phyloP scores from a whole-genome alignment of 495 filamentous ascomycete species.

The Hyphodiscus hymeniophilus region DNA sequence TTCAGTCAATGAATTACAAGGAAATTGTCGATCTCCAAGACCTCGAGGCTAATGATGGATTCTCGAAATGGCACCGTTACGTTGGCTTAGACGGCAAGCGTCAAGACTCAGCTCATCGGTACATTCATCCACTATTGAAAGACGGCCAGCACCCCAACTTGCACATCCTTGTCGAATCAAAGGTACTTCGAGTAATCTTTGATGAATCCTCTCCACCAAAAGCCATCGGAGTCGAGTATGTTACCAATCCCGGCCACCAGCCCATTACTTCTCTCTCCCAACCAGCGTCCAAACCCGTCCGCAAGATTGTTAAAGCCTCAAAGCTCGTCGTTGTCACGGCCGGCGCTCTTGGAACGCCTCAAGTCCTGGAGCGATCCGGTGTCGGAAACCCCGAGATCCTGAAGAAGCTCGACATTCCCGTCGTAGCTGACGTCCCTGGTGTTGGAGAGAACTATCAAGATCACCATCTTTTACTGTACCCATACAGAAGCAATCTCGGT shows the following conservation, averaged over 20 bases:
- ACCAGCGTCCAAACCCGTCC: constrained; percentile 7
- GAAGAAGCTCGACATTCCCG: constrained; percentile 58
- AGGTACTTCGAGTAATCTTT: constrained; percentile 43
- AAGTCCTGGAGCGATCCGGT: constrained; percentile 65
- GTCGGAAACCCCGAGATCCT: constrained; percentile 75
- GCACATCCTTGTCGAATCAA: constrained; percentile 41
- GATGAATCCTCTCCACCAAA: constrained; percentile 30
- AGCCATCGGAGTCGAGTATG: constrained; percentile 37
- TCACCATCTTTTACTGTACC: constrained; percentile 24
- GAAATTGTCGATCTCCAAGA: constrained; percentile 22
- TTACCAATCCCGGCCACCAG: constrained; percentile 23
- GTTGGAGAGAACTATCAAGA: constrained; percentile 64
- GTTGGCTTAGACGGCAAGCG: constrained; percentile 35
- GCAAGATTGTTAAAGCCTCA: constrained; percentile 30
- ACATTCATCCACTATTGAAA: constrained; percentile 36
- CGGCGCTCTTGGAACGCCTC: constrained; percentile 50
- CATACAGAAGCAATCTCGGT: constrained; percentile 20
- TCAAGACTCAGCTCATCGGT: constrained; percentile 36
- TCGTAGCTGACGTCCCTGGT: constrained; percentile 69
- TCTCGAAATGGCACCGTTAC: constrained; percentile 21
- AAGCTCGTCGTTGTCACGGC: constrained; percentile 51
- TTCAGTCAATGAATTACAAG: constrained; percentile 23
- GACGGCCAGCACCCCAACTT: constrained; percentile 40
- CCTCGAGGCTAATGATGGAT: constrained; percentile 16
- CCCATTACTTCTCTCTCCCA: constrained; percentile 9